A percentile compares a stretch with the other conserved stretches of the same genome.
phyloP scores from a whole-genome alignment of 2,329 filamentous ascomycete genomes.

The Epichloe baconii region DNA sequence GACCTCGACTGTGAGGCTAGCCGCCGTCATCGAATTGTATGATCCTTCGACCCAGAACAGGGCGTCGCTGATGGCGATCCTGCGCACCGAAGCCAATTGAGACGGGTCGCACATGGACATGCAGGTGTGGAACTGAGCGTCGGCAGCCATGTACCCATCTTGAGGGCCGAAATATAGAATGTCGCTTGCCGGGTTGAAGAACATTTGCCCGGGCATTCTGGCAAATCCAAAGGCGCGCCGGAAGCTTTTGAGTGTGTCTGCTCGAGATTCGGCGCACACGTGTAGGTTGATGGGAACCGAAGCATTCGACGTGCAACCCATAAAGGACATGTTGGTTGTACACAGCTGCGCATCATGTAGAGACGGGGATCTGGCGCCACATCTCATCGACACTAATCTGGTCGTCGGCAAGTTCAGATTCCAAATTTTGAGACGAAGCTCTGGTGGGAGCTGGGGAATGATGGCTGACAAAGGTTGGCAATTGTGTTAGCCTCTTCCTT shows the following conservation, averaged over 20 bases:
- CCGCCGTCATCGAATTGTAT: constrained; percentile 26
- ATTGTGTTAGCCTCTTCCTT: background rate
- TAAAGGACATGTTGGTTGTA: constrained; percentile 10
- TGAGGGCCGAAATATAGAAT: constrained; percentile 35
- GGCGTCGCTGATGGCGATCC: constrained; percentile 32
- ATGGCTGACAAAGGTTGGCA: constrained; percentile 17
- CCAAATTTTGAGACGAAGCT: constrained; percentile 36
- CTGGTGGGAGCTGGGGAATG: constrained; percentile 30
- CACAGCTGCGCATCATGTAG: constrained; percentile 4
- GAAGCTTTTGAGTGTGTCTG: constrained; percentile 29
- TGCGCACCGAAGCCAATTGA: constrained; percentile 27
- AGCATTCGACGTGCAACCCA: constrained; percentile 28
- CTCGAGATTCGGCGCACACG: constrained; percentile 32
- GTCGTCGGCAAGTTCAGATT: constrained; percentile 27
- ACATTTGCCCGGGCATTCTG: constrained; percentile 26
- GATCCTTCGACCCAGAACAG: constrained; percentile 26
- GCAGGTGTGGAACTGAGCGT: constrained; percentile 31
- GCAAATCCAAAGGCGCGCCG: constrained; percentile 28
- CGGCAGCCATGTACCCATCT: constrained; percentile 30
- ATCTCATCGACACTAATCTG: constrained; percentile 31
- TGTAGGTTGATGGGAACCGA: constrained; percentile 31
- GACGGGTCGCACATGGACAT: constrained; percentile 27
- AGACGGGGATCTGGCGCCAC: constrained; percentile 20
- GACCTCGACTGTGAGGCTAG: constrained; percentile 26
- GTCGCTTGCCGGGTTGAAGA: constrained; percentile 28